Base-by-base conservation (phyloP, 1,284 basidiomycete genomes). In the Puccinia hordei region DNA sequence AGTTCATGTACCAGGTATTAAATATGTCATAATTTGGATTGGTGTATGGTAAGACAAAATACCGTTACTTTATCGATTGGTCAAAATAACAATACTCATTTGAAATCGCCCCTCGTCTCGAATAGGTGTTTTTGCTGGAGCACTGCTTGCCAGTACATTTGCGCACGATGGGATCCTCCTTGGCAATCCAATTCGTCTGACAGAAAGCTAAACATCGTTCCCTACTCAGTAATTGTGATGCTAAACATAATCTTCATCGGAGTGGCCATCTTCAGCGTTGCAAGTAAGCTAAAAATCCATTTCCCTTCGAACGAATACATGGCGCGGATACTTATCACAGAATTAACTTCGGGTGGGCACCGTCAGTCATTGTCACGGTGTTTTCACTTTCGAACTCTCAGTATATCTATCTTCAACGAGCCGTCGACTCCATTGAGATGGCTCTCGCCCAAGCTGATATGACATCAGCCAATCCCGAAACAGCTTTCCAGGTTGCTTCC, bases 111-210 rank as follows among this genome's bases (percentile, higher is more conserved):
- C 13, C 24, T 41, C 38, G 6, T 46, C 27, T 57, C 6, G 10
- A 19, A n/a, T 17, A 78, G 76, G 76, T 78, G 76, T 57, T 78
- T 78, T 44, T 78, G 76, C 55, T 80, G 69, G 77, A 80, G 77
- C 51, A 72, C 68, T 61, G 77, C 77, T 33, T 80, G 77, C 59
- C 77, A 80, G 49, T 80, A 80, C 44, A 80, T 80, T 35, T 80
- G 77, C 35, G 77, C 77, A 22, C 38, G 77, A 80, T 80, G 77
- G 77, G 77, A 80, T 73, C 77, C 77, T 51, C 68, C 69, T 3
- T 80, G 77, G 77, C 77, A 80, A 38, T 80, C 68, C 33, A 61
- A 71, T 30, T 78, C 76, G 22, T 68, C 66, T 13, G 76, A 78
- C 49, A 51, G 76, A 38, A 78, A 78, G 30, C 57, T 78, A 17